Evolutionary conservation across 371 early-diverging fungal species (phyloP).

Genomic region (Apophysomyces sp.): DNA sequence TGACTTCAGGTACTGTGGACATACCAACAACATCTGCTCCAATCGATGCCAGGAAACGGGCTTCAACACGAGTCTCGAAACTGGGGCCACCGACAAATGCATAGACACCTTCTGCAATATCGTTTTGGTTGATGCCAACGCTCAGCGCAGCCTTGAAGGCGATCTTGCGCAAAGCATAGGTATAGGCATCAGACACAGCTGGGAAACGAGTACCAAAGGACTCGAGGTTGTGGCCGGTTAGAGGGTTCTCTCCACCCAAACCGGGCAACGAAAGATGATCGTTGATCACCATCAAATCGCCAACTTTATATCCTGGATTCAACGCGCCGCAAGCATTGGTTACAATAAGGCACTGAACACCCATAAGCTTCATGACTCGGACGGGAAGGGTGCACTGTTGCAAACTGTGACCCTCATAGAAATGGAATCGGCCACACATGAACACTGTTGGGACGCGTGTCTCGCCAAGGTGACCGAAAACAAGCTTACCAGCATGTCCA

Average conservation of each 20-base stretch:
- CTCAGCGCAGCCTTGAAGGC: conserved; percentile 64
- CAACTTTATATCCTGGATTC: conserved; percentile 77
- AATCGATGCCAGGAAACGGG: conserved; percentile 67
- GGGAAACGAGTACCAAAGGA: conserved; percentile 93
- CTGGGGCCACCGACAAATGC: conserved; percentile 87
- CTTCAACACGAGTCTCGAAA: conserved; percentile 91
- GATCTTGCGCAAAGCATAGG: conserved; percentile 73
- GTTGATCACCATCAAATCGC: conserved; percentile 85
- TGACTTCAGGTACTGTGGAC: conserved; percentile 95
- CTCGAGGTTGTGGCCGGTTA: conserved; percentile 84
- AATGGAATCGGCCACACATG: conserved; percentile 90
- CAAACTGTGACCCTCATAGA: conserved; percentile 82
- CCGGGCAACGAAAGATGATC: conserved; percentile 91
- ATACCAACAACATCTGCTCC: conserved; percentile 95
- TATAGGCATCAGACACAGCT: conserved; percentile 88
- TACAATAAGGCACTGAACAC: conserved; percentile 76
- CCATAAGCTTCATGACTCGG: conserved; percentile 84
- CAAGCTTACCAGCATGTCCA: conserved; percentile 92
- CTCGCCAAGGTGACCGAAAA: conserved; percentile 83
- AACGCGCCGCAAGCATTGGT: conserved; percentile 95
- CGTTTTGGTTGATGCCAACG: conserved; percentile 48
- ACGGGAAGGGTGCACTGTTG: conserved; percentile 85
- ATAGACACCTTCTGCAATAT: conserved; percentile 83
- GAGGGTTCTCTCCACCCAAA: conserved; percentile 77
- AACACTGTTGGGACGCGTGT: conserved; percentile 69